Evolutionary conservation across 179 eudicot species (phyloP), one percentile per base, ranked within the genome.

Genomic region (Patellifolia procumbens): DNA sequence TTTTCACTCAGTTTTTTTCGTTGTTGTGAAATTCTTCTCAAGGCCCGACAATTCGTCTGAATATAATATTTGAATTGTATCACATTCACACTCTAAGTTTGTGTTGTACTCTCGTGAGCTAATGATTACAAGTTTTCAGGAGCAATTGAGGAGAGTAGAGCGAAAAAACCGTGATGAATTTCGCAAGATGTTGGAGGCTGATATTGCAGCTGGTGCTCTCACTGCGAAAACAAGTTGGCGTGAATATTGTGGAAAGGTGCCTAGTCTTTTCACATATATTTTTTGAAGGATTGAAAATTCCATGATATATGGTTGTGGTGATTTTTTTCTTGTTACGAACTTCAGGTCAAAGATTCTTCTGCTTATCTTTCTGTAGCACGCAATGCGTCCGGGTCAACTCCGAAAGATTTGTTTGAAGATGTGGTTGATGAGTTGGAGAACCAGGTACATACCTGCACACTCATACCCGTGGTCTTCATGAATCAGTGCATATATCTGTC

Each of bases 391-490:
- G 99, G 99, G 72, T 93, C 99, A 68, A 91, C 98, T 72, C 97
- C 98, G 29, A 96, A 84, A 88, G 99, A 96, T 72, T 82, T 96
- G 83, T 96, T 90, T 77, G 99, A 96, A 80, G 98, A 93, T 78
- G 85, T 83, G 65, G 74, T 80, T 37, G 99, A 96, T 69, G 99
- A 93, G 51, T 81, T 96, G 80, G 94, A 93, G 78, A 88, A 89
- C 76, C 94, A 90, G 96, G 99, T 96, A 76, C 19, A 56, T 48
- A 68, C 56, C 34, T 74, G 13, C 32, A n/a, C 53, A 13, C 12
- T 43, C 68, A 32, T 63, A 31, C 13, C 31, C 26, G 16, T 39
- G 19, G 32, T 29, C 31, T 65, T 56, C 39, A 22, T 43, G 62
- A 42, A 59, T 53, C 37, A 3, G 20, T 39, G 46, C 65, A 32